These are phyloP conservation scores for Pichia rugopelliculosa DNA, from an alignment of 805 yeast species.

Conservation along the genomic window DNA sequence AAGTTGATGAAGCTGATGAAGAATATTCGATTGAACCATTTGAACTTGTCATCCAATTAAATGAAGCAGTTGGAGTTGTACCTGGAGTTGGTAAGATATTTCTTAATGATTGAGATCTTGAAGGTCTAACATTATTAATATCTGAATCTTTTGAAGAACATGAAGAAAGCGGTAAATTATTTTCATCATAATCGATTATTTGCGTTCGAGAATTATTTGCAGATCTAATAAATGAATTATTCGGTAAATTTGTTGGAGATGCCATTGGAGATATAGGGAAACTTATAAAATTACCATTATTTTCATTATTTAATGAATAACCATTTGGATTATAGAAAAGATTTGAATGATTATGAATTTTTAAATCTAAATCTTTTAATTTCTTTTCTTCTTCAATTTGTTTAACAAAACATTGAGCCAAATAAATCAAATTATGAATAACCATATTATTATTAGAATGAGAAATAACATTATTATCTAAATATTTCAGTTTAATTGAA, in stretches of 20 bases:
- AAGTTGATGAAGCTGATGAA: constrained; percentile 1
- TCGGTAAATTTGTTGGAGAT: constrained; percentile 22
- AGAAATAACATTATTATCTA: constrained; percentile 12
- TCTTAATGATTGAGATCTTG: constrained; percentile 21
- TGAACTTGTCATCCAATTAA: constrained; percentile 6
- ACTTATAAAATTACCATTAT: constrained; percentile 2
- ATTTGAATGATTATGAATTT: not conserved
- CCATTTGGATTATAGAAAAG: constrained; percentile 5
- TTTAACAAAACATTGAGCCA: constrained; percentile 21
- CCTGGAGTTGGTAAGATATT: constrained; percentile 26
- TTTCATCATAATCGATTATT: not conserved
- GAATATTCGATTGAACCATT: constrained; percentile 2
- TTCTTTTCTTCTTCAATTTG: constrained; percentile 18
- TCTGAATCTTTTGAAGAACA: not conserved
- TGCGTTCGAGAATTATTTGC: not conserved
- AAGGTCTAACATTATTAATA: constrained; percentile 5
- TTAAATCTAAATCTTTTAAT: constrained; percentile 7
- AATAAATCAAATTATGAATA: constrained; percentile 19
- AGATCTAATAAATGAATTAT: constrained; percentile 8
- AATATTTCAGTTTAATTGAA: constrained; percentile 22
- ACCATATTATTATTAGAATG: constrained; percentile 14
- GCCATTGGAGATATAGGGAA: constrained; percentile 24
- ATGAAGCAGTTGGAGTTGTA: constrained; percentile 21
- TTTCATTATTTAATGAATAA: not conserved
- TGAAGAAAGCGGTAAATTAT: not conserved